Conservation (phyloP, 176 grass and related monocot species). For the Aegilops sharonensis region DNA sequence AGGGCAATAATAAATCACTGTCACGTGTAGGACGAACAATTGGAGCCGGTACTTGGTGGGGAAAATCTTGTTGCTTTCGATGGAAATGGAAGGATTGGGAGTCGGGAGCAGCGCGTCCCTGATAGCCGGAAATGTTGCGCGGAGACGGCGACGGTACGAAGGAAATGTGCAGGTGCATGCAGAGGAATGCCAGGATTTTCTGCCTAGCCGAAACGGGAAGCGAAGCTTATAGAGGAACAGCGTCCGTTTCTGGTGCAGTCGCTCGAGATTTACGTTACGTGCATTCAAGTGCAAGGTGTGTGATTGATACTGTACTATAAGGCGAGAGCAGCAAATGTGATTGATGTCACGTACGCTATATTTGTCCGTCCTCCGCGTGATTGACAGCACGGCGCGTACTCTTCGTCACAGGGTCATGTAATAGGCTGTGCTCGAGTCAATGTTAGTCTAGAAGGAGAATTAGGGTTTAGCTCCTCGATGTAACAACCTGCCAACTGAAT, state of each 20-base stretch:
- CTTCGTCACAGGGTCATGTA: neutral
- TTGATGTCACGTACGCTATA: neutral
- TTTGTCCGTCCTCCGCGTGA: neutral
- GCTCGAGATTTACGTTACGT: neutral
- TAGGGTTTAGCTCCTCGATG: neutral
- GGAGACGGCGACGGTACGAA: conserved; percentile 4
- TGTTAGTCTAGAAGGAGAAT: neutral
- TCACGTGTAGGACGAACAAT: neutral
- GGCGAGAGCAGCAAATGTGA: neutral
- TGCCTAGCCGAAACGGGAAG: conserved; percentile 22
- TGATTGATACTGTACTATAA: neutral
- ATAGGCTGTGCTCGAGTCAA: neutral
- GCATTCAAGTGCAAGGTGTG: neutral
- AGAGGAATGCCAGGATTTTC: neutral
- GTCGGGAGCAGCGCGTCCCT: neutral
- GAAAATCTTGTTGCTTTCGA: neutral
- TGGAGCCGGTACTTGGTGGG: neutral
- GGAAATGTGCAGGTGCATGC: neutral
- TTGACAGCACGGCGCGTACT: neutral
- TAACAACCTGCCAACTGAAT: conserved; percentile 12
- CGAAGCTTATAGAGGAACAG: neutral
- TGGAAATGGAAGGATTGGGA: neutral
- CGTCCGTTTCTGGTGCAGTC: neutral
- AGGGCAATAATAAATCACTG: neutral
- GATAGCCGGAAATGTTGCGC: conserved; percentile 9